phyloP scores from a whole-genome alignment of 2,329 filamentous ascomycete species.

The Thelonectria discophora region DNA sequence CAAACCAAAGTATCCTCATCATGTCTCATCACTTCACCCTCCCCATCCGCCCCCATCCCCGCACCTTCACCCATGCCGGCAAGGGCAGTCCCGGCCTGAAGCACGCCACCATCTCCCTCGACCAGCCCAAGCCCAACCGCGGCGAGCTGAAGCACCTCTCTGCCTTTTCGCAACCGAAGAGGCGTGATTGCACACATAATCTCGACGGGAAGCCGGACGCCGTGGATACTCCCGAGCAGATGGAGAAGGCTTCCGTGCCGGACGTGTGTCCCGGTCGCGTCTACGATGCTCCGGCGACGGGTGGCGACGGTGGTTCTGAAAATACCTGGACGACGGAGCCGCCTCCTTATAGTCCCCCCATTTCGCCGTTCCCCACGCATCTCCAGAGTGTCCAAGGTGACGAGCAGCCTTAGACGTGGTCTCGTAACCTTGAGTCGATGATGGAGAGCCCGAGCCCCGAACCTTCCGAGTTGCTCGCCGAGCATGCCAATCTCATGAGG shows the following conservation, averaged over 20 bases:
- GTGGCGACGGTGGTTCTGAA: not conserved
- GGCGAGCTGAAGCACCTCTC: constrained; percentile 17
- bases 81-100: constrained; percentile 6
- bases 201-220: not conserved
- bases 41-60: constrained; percentile 27
- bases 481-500: constrained; percentile 30
- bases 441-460: constrained; percentile 1
- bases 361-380: constrained; percentile 7
- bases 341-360: constrained; percentile 25
- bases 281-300: constrained; percentile 15
- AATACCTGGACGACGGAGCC: constrained; percentile 24
- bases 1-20: constrained; percentile 7
- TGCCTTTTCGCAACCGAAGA: constrained; percentile 8
- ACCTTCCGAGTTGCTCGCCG: constrained; percentile 26
- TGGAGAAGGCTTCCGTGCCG: constrained; percentile 5
- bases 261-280: not conserved
- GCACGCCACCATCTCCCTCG: not conserved
- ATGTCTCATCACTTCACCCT: constrained; percentile 34
- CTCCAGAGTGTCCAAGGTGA: constrained; percentile 24
- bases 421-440: constrained; percentile 10
- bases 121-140: constrained; percentile 7
- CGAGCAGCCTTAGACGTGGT: constrained; percentile 20
- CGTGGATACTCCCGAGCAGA: constrained; percentile 25
- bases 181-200: not conserved
- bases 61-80: not conserved